Evolutionary conservation across 2,329 filamentous ascomycete species (phyloP).

Genomic region (Fusarium poae): DNA sequence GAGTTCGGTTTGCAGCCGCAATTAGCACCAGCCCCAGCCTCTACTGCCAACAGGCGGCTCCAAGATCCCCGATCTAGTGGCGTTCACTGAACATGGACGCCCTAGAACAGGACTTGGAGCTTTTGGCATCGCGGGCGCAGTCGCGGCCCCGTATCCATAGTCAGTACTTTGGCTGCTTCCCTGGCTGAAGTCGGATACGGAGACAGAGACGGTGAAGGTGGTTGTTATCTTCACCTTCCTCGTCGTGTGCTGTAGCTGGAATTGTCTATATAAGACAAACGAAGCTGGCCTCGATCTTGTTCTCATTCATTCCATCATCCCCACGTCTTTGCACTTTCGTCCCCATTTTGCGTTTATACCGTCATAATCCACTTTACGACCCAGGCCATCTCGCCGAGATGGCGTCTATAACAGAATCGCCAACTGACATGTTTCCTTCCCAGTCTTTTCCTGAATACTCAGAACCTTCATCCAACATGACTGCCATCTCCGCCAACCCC

Average conservation of each 20-base stretch:
- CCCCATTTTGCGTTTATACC: constrained; percentile 31
- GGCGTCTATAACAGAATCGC: constrained; percentile 55
- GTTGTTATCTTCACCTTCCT: constrained; percentile 32
- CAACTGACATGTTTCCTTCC: constrained; percentile 56
- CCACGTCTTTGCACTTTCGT: constrained; percentile 15
- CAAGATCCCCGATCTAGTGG: constrained; percentile 48
- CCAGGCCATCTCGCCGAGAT: constrained; percentile 49
- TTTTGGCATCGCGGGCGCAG: constrained; percentile 39
- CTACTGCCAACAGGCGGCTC: constrained; percentile 12
- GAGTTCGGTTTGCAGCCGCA: constrained; percentile 28
- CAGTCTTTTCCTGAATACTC: constrained; percentile 62
- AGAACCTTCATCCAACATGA: constrained; percentile 55
- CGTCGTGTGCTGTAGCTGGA: constrained; percentile 9
- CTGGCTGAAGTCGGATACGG: constrained; percentile 23
- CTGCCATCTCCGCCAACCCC: constrained; percentile 56
- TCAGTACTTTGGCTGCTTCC: constrained; percentile 23
- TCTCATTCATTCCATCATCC: constrained; percentile 16
- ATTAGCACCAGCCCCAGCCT: constrained; percentile 18
- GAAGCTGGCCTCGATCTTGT: constrained; percentile 22
- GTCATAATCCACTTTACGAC: constrained; percentile 17
- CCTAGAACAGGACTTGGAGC: constrained; percentile 23
- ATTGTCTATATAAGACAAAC: constrained; percentile 43
- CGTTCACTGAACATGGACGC: constrained; percentile 28
- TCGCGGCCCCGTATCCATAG: constrained; percentile 35
- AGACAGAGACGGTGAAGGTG: constrained; percentile 16